These are phyloP conservation scores for Carex pumila DNA, from an alignment of 176 grass and related monocot genomes.

Conservation along the genomic window DNA sequence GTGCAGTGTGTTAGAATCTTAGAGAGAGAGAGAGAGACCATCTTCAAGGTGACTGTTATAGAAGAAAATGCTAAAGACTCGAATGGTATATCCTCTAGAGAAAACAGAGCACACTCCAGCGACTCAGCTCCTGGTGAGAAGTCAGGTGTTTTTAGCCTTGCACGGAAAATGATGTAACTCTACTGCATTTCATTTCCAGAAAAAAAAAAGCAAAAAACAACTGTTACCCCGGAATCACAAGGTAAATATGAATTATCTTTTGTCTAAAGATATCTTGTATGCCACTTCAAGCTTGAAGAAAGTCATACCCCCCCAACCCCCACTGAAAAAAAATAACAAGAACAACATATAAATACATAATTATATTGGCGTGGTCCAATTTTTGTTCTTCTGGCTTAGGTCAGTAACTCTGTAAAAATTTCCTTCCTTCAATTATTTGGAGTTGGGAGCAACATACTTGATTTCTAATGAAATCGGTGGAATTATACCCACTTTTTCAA, in stretches of 20 bases:
- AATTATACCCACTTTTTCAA: too few relatives aligned
- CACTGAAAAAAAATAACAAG: background rate
- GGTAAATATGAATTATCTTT: background rate
- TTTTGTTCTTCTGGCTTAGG: too few relatives aligned
- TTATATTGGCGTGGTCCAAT: too few relatives aligned
- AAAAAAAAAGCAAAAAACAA: conserved; percentile 38
- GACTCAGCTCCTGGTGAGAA: conserved; percentile 89
- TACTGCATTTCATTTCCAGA: conserved; percentile 88
- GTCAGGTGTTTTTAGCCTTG: conserved; percentile 63
- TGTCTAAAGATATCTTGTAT: background rate
- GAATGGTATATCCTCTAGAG: conserved; percentile 91
- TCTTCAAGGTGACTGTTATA: conserved; percentile 86
- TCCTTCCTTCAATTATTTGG: too few relatives aligned
- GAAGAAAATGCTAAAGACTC: conserved; percentile 97
- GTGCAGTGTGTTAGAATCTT: background rate
- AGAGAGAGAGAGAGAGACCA: conserved; percentile 37
- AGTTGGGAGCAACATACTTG: too few relatives aligned
- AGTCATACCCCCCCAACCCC: background rate
- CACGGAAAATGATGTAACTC: conserved; percentile 99
- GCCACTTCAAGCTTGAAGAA: background rate
- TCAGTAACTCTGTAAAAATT: too few relatives aligned
- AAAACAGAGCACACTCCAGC: conserved; percentile 74
- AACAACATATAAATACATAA: background rate
- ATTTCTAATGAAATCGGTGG: too few relatives aligned
- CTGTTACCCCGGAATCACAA: background rate